These are phyloP conservation scores for Phalaenopsis aphrodite DNA, from an alignment of 106 monocot species.

Conservation along the genomic window DNA sequence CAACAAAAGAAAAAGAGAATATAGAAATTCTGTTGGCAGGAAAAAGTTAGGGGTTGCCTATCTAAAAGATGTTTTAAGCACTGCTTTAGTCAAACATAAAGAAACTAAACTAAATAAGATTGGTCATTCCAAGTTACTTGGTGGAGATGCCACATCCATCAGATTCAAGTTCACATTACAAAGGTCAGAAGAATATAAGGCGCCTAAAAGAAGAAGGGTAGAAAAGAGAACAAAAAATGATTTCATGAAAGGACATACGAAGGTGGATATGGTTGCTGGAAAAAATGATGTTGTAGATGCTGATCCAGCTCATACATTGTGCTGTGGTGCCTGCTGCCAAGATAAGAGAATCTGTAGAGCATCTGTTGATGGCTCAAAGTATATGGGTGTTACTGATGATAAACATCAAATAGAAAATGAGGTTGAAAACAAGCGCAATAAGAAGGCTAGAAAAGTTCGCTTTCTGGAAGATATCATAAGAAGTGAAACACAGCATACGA, in stretches of 20 bases:
- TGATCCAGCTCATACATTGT: background rate
- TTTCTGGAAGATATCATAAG: constrained; percentile 47
- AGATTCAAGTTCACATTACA: background rate
- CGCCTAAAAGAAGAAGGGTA: background rate
- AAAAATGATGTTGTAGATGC: constrained; percentile 13
- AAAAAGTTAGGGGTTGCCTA: constrained; percentile 1
- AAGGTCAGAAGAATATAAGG: background rate
- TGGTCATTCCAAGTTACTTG: constrained; percentile 7
- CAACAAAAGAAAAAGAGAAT: background rate
- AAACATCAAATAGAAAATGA: constrained; percentile 3
- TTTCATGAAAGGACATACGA: background rate
- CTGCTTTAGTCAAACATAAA: constrained; percentile 7
- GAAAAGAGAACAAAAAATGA: background rate
- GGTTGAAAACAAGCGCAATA: constrained; percentile 9
- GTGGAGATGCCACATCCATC: background rate
- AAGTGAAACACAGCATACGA: constrained; percentile 13
- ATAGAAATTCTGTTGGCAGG: background rate
- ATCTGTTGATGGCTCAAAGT: constrained; percentile 2
- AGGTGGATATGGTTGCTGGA: background rate
- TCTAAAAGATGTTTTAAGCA: background rate
- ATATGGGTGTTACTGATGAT: background rate
- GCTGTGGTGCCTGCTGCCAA: background rate
- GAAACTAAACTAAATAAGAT: constrained; percentile 6
- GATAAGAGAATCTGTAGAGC: constrained; percentile 5
- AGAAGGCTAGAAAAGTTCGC: constrained; percentile 37